Evolutionary conservation across 495 filamentous ascomycete genomes (phyloP).

Genomic region (Pseudomonodictys pantanalensis): DNA sequence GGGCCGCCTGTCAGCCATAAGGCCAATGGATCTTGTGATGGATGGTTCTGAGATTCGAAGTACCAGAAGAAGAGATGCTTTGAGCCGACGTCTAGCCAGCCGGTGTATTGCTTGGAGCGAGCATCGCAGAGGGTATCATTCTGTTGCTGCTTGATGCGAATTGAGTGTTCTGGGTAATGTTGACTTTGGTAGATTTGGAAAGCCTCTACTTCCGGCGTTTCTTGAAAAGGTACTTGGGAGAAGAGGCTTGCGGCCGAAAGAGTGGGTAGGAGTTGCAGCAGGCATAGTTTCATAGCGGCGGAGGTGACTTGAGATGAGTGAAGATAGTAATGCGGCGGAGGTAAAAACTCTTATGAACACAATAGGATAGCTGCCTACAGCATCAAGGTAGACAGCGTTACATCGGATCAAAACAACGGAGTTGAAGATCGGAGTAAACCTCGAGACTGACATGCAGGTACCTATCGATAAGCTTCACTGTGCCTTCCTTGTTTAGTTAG

Average conservation of each 20-base stretch:
- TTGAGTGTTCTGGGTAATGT: conserved; percentile 39
- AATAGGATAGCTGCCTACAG: no score
- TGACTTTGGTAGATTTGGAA: conserved; percentile 25
- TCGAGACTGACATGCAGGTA: no score
- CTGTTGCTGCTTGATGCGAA: conserved; percentile 44
- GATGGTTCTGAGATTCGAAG: conserved; percentile 52
- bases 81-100: conserved; percentile 36
- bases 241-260: not conserved
- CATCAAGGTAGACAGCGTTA: no score
- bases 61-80: conserved; percentile 37
- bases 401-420: no score
- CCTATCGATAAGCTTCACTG: no score
- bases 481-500: no score
- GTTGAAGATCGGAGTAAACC: no score
- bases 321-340: no score
- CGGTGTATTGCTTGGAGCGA: conserved; percentile 44
- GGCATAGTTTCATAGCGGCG: conserved; percentile 2
- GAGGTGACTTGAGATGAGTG: not conserved
- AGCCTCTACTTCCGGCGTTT: conserved; percentile 6
- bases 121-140: conserved; percentile 44
- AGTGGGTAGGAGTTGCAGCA: not conserved
- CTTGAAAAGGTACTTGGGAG: conserved; percentile 17
- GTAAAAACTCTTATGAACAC: no score
- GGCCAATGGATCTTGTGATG: conserved; percentile 49
- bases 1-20: conserved; percentile 35